These are phyloP conservation scores for Tolypocladium endophyticum DNA, from an alignment of 2,329 filamentous ascomycete species.

Conservation along the genomic window DNA sequence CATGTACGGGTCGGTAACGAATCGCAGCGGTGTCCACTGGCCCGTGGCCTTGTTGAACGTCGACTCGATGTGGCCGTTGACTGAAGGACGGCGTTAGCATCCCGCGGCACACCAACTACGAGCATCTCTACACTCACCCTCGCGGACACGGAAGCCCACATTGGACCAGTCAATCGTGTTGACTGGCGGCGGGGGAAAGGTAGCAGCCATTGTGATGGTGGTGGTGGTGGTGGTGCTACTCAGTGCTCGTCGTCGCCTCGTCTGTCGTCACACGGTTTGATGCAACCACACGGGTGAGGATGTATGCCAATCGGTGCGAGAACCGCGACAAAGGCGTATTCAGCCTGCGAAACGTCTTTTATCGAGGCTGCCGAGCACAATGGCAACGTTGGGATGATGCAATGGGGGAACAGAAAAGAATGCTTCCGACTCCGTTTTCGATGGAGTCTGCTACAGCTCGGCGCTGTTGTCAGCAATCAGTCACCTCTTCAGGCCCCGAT, in stretches of 20 bases:
- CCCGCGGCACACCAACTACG: neutral
- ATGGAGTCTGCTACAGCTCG: too few relatives aligned
- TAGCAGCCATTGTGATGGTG: constrained; percentile 30
- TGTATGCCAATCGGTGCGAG: neutral
- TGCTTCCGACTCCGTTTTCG: neutral
- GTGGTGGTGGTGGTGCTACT: neutral
- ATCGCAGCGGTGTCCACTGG: constrained; percentile 67
- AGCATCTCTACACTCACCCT: constrained; percentile 45
- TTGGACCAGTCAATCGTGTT: constrained; percentile 88
- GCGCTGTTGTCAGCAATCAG: neutral
- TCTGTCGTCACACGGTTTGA: neutral
- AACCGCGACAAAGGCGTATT: neutral
- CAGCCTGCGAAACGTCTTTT: neutral
- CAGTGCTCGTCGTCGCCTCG: neutral
- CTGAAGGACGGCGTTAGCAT: constrained; percentile 28
- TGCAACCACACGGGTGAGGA: neutral
- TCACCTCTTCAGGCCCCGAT: neutral
- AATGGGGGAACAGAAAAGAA: neutral
- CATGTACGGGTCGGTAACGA: constrained; percentile 75
- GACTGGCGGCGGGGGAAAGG: constrained; percentile 67
- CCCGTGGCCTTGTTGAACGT: constrained; percentile 66
- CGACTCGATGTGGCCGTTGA: constrained; percentile 90
- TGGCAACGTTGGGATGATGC: neutral
- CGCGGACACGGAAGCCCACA: constrained; percentile 83
- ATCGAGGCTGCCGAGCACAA: neutral